Evolutionary conservation across 2,329 filamentous ascomycete species (phyloP).

Genomic region (Fusarium globosum): DNA sequence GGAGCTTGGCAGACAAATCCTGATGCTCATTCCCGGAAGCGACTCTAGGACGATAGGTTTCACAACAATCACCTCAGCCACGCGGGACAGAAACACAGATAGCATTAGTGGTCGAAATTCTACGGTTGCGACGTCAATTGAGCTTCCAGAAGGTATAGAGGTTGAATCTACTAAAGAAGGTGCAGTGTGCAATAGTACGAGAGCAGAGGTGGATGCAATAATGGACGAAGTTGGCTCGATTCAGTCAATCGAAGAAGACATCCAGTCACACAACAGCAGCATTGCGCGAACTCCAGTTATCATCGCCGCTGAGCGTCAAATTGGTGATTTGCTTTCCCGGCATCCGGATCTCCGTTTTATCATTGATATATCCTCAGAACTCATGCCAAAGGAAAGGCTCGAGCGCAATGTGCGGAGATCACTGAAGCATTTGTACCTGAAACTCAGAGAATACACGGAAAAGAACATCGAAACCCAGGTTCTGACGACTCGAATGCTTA

Average conservation of each 20-base stretch:
- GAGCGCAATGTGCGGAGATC: slow-evolving; percentile 2
- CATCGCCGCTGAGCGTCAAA: slow-evolving; percentile 2
- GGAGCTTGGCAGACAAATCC: neutral
- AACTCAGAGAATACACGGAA: neutral
- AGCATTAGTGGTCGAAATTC: neutral
- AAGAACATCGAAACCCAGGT: neutral
- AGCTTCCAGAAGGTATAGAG: neutral
- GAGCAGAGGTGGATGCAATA: neutral
- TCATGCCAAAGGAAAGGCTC: slow-evolving; percentile 3
- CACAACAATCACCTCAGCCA: neutral
- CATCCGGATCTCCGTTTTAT: neutral
- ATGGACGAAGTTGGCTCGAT: neutral
- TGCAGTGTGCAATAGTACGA: neutral
- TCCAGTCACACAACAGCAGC: neutral
- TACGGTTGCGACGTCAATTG: neutral
- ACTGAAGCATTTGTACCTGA: slow-evolving; percentile 3
- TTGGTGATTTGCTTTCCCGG: neutral
- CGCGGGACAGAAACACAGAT: neutral
- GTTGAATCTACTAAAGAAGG: neutral
- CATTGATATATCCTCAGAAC: neutral
- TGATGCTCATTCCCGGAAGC: neutral
- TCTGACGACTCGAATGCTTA: slow-evolving; percentile 1
- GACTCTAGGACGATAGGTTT: neutral
- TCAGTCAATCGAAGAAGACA: neutral
- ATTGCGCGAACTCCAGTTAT: neutral